A percentile compares a stretch with the other conserved stretches of the same genome.
These are phyloP conservation scores for Mycena kentingensis DNA, from an alignment of 768 basidiomycete species.

Conservation along the genomic window DNA sequence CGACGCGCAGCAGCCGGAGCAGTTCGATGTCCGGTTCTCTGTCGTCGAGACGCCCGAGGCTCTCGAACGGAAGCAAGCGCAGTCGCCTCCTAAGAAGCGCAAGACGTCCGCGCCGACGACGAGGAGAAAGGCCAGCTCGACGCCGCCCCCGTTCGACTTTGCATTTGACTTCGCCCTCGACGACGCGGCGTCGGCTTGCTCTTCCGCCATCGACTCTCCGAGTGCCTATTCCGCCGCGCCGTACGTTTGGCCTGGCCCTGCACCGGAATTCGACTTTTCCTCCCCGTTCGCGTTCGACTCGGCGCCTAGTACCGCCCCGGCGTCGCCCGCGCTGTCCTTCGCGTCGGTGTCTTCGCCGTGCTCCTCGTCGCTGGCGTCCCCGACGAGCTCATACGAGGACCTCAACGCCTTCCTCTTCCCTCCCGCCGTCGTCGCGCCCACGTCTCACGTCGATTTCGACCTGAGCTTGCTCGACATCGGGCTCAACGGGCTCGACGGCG, in stretches of 20 bases:
- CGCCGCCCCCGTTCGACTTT: not conserved
- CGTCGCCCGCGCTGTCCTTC: not conserved
- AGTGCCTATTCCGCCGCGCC: not conserved
- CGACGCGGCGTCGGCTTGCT: not conserved
- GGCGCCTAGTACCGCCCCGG: not conserved
- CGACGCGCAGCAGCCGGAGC: constrained; percentile 27
- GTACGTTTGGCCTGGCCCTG: not conserved
- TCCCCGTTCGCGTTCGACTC: not conserved
- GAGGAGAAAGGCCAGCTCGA: not conserved
- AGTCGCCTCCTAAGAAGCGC: not conserved
- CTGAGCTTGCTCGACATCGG: too few species aligned
- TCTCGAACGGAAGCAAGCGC: not conserved
- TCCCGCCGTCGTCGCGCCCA: not conserved
- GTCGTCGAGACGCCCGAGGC: constrained; percentile 13
- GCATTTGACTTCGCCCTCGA: not conserved
- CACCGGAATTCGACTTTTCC: not conserved
- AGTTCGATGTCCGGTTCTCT: constrained; percentile 11
- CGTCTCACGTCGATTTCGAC: not conserved
- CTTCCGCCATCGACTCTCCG: not conserved
- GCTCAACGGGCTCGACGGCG: too few species aligned
- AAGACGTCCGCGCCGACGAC: not conserved
- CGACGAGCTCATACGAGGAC: not conserved
- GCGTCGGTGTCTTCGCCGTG: not conserved
- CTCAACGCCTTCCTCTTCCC: not conserved
- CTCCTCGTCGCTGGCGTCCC: not conserved